A percentile compares a stretch with the other conserved stretches of the same genome.
Evolutionary conservation across 306 rosid species (phyloP).

Genomic region (Prunus persica): Prunus_persica_NCBIv2 NC_034015.1:22040001-22040500

Average conservation of each 20-base stretch:
- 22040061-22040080: slow-evolving; percentile 85
- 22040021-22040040: slow-evolving; percentile 86
- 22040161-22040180: neutral
- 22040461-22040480: neutral
- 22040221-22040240: slow-evolving; percentile 13
- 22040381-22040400: neutral
- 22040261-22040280: neutral
- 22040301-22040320: neutral
- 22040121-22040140: slow-evolving; percentile 88
- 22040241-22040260: neutral
- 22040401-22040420: neutral
- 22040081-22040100: slow-evolving; percentile 94
- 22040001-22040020: slow-evolving; percentile 94
- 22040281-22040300: neutral
- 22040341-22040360: neutral
- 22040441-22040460: neutral
- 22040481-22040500: neutral
- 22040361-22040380: neutral
- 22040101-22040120: slow-evolving; percentile 94
- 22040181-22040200: neutral
- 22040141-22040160: slow-evolving; percentile 74
- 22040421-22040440: neutral
- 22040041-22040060: slow-evolving; percentile 71
- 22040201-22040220: neutral
- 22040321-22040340: neutral